These are phyloP conservation scores for Gamarada debralockiae DNA, from an alignment of 495 filamentous ascomycete species.

Conservation along the genomic window DNA sequence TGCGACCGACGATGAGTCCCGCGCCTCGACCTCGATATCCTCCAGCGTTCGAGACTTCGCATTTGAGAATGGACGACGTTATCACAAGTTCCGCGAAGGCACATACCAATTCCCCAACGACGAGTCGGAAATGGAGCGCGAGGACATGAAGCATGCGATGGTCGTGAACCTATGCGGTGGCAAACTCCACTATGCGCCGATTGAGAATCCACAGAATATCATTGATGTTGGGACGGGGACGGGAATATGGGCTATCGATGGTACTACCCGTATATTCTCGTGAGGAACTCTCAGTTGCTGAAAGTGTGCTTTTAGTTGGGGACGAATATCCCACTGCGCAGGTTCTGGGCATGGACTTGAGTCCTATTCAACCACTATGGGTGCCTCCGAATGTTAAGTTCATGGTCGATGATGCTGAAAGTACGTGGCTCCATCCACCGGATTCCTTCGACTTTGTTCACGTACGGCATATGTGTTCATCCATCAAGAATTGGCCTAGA, in stretches of 20 bases:
- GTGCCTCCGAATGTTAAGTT: constrained; percentile 16
- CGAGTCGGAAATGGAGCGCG: constrained; percentile 13
- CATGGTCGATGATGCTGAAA: constrained; percentile 31
- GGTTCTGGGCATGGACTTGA: constrained; percentile 42
- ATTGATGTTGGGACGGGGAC: too few relatives aligned
- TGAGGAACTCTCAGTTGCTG: too few relatives aligned
- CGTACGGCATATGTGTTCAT: constrained; percentile 39
- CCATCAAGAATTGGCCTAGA: constrained; percentile 39
- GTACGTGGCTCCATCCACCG: constrained; percentile 26
- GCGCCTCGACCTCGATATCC: constrained; percentile 13
- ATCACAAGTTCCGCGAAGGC: constrained; percentile 50
- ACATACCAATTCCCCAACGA: constrained; percentile 40
- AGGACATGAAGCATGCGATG: not conserved
- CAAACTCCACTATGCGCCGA: constrained; percentile 14
- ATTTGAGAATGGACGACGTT: constrained; percentile 53
- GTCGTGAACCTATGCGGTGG: not conserved
- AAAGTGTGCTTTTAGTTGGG: too few relatives aligned
- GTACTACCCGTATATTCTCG: not conserved
- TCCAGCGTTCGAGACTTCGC: constrained; percentile 35
- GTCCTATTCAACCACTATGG: constrained; percentile 37
- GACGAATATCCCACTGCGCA: constrained; percentile 26
- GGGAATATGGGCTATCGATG: constrained; percentile 21
- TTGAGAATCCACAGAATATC: constrained; percentile 14
- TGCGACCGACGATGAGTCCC: too few relatives aligned
- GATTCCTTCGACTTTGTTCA: constrained; percentile 43